Evolutionary conservation across 192 early-diverging fungal genomes (phyloP).

Genomic region (Lobosporangium transversale): DNA sequence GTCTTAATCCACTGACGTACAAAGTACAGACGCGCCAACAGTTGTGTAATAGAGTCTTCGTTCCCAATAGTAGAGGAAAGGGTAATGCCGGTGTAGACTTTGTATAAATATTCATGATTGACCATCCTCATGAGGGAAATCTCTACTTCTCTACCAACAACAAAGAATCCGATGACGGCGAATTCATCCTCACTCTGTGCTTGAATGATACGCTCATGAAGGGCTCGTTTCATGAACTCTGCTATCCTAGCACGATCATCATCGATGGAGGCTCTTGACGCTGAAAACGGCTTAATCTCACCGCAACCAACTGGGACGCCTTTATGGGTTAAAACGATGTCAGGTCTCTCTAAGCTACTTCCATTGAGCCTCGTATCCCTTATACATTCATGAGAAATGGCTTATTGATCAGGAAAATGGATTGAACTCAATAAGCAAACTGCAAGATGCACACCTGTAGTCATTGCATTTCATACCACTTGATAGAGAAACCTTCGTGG

Average conservation of each 20-base stretch:
- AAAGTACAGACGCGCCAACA: no score
- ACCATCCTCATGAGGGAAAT: neutral
- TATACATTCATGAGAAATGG: neutral
- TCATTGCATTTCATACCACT: no score
- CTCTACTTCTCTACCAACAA: neutral
- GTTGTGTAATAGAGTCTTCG: no score
- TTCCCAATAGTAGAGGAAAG: no score
- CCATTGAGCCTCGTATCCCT: neutral
- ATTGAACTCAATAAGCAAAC: no score
- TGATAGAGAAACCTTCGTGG: no score
- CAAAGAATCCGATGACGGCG: neutral
- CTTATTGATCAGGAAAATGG: no score
- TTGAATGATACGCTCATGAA: constrained; percentile 1
- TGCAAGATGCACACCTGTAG: no score
- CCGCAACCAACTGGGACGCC: neutral
- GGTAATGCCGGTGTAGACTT: constrained; percentile 1
- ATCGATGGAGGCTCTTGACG: neutral
- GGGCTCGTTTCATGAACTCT: neutral
- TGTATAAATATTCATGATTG: neutral
- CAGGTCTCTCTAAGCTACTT: neutral
- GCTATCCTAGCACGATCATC: neutral
- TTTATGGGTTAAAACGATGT: neutral
- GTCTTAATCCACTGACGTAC: no score
- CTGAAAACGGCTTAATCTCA: neutral
- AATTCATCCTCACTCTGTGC: neutral